phyloP scores from a whole-genome alignment of 305 asterid genomes.

The Salvia sclarea region DNA sequence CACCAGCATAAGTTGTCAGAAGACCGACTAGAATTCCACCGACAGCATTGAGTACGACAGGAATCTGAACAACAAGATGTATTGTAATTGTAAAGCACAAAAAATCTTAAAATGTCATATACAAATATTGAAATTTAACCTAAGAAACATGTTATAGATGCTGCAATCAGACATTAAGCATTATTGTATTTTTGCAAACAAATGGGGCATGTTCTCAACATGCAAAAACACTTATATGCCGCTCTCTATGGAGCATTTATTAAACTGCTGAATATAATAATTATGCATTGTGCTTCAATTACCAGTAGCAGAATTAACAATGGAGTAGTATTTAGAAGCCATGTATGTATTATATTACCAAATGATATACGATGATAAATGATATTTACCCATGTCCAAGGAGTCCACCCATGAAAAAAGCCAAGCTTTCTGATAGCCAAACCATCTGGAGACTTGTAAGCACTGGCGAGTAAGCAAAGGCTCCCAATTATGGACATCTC shows the following conservation, averaged over 20 bases:
- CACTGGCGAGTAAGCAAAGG: conserved; percentile 83
- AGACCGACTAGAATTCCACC: conserved; percentile 99
- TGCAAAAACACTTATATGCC: background rate
- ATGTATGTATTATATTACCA: background rate
- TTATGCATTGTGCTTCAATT: background rate
- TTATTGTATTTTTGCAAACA: conserved; percentile 6
- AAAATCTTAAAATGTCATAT: conserved; percentile 1
- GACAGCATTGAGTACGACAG: conserved; percentile 80
- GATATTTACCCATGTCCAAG: conserved; percentile 67
- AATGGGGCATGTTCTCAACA: conserved; percentile 15
- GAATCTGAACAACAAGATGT: conserved; percentile 58
- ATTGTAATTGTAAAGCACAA: conserved; percentile 7
- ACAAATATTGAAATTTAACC: conserved; percentile 15
- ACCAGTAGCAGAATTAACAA: conserved; percentile 8
- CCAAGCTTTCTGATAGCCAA: conserved; percentile 70
- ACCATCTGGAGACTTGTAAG: conserved; percentile 93
- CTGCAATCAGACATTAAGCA: conserved; percentile 1
- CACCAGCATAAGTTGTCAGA: conserved; percentile 94
- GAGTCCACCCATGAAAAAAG: conserved; percentile 93
- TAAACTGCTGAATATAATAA: background rate
- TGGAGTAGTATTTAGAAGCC: conserved; percentile 27
- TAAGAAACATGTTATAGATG: background rate
- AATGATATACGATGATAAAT: conserved; percentile 15
- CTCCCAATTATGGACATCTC: conserved; percentile 98
- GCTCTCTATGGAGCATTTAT: conserved; percentile 13